These are phyloP conservation scores for Taiozyma onychis DNA, from an alignment of 1,139 yeast genomes.

Conservation along the genomic window DNA sequence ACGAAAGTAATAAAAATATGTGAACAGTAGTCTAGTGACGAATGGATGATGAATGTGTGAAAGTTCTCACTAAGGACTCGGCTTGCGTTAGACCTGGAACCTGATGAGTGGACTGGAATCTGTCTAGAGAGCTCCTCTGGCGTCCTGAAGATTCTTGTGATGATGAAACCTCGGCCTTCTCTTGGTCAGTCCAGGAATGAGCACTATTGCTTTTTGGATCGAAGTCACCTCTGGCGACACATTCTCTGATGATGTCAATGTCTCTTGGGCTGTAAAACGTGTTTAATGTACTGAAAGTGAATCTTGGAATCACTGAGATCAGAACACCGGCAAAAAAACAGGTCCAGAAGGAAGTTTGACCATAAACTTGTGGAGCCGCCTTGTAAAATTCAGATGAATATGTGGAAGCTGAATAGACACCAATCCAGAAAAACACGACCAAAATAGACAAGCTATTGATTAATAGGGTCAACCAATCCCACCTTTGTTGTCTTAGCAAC, in stretches of 20 bases:
- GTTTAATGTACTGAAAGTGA: slow-evolving; percentile 55
- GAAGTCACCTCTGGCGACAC: slow-evolving; percentile 51
- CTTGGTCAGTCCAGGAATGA: slow-evolving; percentile 2
- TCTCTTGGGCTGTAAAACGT: slow-evolving; percentile 69
- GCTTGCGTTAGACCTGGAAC: slow-evolving; percentile 13
- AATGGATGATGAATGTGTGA: slow-evolving; percentile 28
- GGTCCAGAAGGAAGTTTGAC: slow-evolving; percentile 76
- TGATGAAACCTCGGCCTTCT: slow-evolving; percentile 7
- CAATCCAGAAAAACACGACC: slow-evolving; percentile 80
- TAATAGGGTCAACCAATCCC: slow-evolving; percentile 86
- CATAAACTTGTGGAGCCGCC: slow-evolving; percentile 70
- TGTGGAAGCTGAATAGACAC: slow-evolving; percentile 67
- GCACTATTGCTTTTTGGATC: slow-evolving; percentile 27
- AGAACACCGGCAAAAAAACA: slow-evolving; percentile 65
- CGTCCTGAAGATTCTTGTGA: slow-evolving; percentile 2
- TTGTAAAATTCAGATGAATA: slow-evolving; percentile 67
- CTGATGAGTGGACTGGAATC: slow-evolving; percentile 8
- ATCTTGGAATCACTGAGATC: slow-evolving; percentile 72
- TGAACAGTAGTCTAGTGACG: neutral
- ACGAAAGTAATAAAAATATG: neutral
- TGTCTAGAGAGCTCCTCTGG: neutral
- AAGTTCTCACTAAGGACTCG: slow-evolving; percentile 15
- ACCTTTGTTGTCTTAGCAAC: slow-evolving; percentile 75
- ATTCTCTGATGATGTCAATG: slow-evolving; percentile 81
- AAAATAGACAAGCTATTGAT: slow-evolving; percentile 63